These are phyloP conservation scores for Tulasnella sp. DNA, from an alignment of 768 basidiomycete genomes.

Conservation along the genomic window DNA sequence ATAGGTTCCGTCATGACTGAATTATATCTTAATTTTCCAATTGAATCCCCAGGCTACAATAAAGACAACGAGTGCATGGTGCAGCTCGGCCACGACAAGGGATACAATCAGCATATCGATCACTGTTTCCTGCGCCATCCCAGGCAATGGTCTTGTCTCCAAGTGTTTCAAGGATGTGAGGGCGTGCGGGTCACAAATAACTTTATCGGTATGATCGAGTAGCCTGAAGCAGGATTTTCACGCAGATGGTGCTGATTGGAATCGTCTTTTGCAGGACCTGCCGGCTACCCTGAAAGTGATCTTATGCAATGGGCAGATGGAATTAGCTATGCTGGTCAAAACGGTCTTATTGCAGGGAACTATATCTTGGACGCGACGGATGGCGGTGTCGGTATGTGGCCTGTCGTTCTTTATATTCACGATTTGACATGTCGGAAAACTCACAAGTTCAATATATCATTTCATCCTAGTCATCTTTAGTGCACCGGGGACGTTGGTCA, in stretches of 20 bases:
- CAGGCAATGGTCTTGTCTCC: conserved; percentile 22
- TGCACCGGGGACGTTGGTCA: conserved; percentile 21
- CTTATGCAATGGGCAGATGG: conserved; percentile 21
- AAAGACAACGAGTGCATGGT: conserved; percentile 20
- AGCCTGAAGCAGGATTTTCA: not conserved
- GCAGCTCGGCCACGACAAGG: conserved; percentile 18
- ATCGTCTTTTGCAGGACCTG: conserved; percentile 19
- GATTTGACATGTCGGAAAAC: too few species aligned
- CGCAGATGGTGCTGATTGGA: not conserved
- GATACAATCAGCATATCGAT: conserved; percentile 21
- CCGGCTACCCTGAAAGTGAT: conserved; percentile 16
- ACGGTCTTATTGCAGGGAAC: conserved; percentile 22
- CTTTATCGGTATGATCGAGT: not conserved
- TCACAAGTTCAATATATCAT: not conserved
- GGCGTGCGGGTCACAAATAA: conserved; percentile 10
- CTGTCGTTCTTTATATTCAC: not conserved
- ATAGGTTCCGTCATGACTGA: not conserved
- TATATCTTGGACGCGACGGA: conserved; percentile 21
- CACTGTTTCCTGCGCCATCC: conserved; percentile 21
- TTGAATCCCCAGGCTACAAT: not conserved
- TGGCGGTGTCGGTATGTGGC: conserved; percentile 19
- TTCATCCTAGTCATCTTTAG: conserved; percentile 16
- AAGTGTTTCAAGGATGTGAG: conserved; percentile 21
- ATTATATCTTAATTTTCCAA: not conserved
- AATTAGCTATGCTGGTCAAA: conserved; percentile 19